phyloP scores from a whole-genome alignment of 176 grass and related monocot genomes.

The Bolboschoenus planiculmis region DNA sequence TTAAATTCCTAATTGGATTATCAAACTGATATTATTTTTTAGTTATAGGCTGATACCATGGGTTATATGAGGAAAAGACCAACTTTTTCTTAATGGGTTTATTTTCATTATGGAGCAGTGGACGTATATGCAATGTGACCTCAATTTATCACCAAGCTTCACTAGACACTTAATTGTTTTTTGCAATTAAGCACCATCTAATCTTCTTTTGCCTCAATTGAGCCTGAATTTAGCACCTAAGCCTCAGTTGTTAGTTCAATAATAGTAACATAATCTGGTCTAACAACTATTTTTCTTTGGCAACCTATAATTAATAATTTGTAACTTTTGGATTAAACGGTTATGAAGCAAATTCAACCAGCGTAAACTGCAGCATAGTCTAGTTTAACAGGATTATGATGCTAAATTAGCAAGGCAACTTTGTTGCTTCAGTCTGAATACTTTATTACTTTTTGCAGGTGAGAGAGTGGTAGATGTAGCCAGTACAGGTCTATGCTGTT shows the following conservation, averaged over 20 bases:
- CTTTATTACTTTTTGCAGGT: not conserved
- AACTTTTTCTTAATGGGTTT: not conserved
- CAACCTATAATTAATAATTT: not conserved
- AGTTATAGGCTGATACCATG: not conserved
- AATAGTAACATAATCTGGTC: not conserved
- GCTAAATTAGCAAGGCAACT: not conserved
- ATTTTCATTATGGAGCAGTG: not conserved
- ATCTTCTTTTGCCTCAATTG: not conserved
- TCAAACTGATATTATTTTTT: not conserved
- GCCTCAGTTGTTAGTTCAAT: not conserved
- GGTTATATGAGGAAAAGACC: not conserved
- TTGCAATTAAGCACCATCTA: not conserved
- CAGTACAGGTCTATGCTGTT: slow-evolving; percentile 59
- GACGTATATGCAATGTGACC: not conserved
- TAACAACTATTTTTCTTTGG: not conserved
- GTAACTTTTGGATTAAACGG: not conserved
- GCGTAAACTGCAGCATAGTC: not conserved
- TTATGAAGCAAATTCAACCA: not conserved
- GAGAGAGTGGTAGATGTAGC: slow-evolving; percentile 65
- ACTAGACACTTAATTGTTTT: not conserved
- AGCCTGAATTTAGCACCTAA: not conserved
- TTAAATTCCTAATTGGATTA: not conserved
- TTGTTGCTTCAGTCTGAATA: not conserved
- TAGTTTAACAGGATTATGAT: not conserved
- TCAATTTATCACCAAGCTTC: not conserved